Percentiles rank a stretch among this genome's conserved stretches.
phyloP scores from a whole-genome alignment of 139 green algal genomes.

The Chlorella sp. region DNA sequence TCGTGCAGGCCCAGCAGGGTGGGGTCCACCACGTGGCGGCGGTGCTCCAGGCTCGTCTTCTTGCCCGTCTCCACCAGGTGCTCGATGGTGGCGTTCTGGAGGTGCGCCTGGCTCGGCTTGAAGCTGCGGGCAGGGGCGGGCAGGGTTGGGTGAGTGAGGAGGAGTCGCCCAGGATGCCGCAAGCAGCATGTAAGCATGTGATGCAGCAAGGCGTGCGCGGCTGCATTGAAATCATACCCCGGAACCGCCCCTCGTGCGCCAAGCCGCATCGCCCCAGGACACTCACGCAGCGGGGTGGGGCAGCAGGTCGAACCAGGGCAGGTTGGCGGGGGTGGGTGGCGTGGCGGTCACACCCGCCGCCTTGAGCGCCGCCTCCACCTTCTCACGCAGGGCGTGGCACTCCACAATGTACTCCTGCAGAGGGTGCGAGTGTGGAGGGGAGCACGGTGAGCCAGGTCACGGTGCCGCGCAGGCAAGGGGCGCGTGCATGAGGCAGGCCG shows the following conservation, averaged over 20 bases:
- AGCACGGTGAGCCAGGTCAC: too few species aligned
- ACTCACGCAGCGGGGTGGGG: conserved; percentile 50
- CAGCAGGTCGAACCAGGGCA: conserved; percentile 53
- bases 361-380: conserved; percentile 34
- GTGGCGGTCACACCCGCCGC: conserved; percentile 17
- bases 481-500: background rate
- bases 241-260: too few species aligned
- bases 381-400: conserved; percentile 5
- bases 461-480: too few species aligned
- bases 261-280: too few species aligned
- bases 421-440: too few species aligned
- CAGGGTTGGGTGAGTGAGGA: background rate
- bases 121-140: conserved; percentile 26
- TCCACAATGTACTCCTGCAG: conserved; percentile 30
- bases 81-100: conserved; percentile 34
- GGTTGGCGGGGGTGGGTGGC: background rate
- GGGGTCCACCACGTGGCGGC: conserved; percentile 30
- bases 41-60: conserved; percentile 42
- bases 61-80: conserved; percentile 51
- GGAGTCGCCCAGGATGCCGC: background rate
- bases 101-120: conserved; percentile 11
- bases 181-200: too few species aligned
- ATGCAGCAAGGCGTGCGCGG: too few species aligned
- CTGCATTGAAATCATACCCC: too few species aligned
- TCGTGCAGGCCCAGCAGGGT: conserved; percentile 67